These are phyloP conservation scores for Entomortierella chlamydospora DNA, from an alignment of 192 early-diverging fungal species.

Conservation along the genomic window DNA sequence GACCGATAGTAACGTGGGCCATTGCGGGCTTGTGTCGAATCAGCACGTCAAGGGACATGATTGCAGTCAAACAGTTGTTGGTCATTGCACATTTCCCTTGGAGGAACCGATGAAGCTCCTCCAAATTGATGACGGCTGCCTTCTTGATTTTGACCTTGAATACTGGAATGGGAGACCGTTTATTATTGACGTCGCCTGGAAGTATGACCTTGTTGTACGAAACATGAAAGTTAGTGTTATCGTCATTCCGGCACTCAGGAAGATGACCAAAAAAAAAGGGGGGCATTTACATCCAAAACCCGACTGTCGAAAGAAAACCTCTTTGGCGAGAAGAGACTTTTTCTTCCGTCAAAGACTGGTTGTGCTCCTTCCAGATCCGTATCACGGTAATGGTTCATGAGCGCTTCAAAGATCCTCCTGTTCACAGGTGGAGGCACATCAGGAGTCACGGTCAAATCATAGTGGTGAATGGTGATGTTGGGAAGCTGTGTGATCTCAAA, in stretches of 20 bases:
- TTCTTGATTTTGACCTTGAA: constrained; percentile 77
- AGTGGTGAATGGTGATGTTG: constrained; percentile 79
- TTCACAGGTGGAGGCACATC: constrained; percentile 82
- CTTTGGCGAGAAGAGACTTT: constrained; percentile 76
- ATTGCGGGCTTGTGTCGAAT: constrained; percentile 82
- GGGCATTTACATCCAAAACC: constrained; percentile 68
- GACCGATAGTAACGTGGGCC: constrained; percentile 78
- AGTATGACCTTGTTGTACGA: constrained; percentile 36
- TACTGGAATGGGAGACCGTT: constrained; percentile 53
- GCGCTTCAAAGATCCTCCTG: constrained; percentile 71
- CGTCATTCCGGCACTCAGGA: too few species aligned
- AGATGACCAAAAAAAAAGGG: too few species aligned
- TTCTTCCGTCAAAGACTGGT: constrained; percentile 86
- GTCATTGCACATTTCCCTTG: constrained; percentile 55
- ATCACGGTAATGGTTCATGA: constrained; percentile 61
- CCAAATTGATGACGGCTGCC: constrained; percentile 72
- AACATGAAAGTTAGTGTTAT: too few species aligned
- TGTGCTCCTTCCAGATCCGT: constrained; percentile 66
- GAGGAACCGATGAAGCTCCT: constrained; percentile 65
- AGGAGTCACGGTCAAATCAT: constrained; percentile 82
- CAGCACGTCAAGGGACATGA: constrained; percentile 80
- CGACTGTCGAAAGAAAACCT: constrained; percentile 62
- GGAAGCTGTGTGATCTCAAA: constrained; percentile 77
- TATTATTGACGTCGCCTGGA: constrained; percentile 24
- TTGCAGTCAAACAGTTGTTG: constrained; percentile 58